These are phyloP conservation scores for Umbilicaria muhlenbergii DNA, from an alignment of 495 filamentous ascomycete species.

Conservation along the genomic window DNA sequence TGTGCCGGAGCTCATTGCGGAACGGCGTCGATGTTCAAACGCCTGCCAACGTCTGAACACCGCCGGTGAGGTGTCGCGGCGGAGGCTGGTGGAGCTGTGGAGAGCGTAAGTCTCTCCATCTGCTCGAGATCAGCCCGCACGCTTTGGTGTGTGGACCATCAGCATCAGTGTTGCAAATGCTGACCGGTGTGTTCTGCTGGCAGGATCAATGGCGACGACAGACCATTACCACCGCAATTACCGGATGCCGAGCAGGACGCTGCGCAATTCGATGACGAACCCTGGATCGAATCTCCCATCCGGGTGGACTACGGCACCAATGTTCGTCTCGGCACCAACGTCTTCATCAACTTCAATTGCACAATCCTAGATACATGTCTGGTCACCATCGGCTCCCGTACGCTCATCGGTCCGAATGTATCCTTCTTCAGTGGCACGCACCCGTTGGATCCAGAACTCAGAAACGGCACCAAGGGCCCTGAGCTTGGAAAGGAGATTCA, in stretches of 20 bases:
- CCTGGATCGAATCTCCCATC: conserved; percentile 60
- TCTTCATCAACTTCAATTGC: conserved; percentile 56
- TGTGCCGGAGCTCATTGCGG: conserved; percentile 36
- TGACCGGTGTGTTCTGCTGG: neutral
- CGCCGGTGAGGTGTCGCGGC: conserved; percentile 36
- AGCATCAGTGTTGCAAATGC: neutral
- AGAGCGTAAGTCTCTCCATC: conserved; percentile 41
- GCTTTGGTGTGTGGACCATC: neutral
- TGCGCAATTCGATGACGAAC: conserved; percentile 37
- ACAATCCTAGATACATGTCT: conserved; percentile 64
- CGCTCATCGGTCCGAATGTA: conserved; percentile 66
- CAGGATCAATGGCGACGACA: conserved; percentile 42
- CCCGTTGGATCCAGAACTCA: conserved; percentile 54
- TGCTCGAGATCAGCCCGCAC: neutral
- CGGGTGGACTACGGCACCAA: conserved; percentile 66
- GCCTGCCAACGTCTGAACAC: conserved; percentile 50
- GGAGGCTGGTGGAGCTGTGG: conserved; percentile 50
- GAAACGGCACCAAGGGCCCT: conserved; percentile 60
- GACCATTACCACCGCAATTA: conserved; percentile 41
- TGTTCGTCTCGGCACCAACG: conserved; percentile 44
- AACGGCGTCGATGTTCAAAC: conserved; percentile 38
- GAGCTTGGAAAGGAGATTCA: conserved; percentile 61
- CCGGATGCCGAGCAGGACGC: conserved; percentile 42
- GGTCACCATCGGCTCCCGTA: conserved; percentile 65
- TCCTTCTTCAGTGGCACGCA: conserved; percentile 57